Conservation (phyloP, 116 monocot species). For the Posidonia oceanica region DNA sequence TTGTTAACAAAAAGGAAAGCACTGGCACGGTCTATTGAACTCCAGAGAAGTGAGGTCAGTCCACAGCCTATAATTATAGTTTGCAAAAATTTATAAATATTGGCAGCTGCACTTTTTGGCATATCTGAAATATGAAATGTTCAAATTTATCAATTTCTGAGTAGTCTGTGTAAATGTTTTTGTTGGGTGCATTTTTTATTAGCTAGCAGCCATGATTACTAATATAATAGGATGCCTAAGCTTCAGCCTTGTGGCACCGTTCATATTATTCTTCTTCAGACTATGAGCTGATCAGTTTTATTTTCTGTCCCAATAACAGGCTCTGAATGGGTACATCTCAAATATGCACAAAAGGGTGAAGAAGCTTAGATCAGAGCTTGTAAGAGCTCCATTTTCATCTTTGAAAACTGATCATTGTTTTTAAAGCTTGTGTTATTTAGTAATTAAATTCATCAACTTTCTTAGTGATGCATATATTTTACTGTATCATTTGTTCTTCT, state of each 20-base stretch:
- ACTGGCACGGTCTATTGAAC: constrained; percentile 88
- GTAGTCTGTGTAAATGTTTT: no score
- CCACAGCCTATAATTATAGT: not conserved
- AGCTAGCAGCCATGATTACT: no score
- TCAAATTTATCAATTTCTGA: no score
- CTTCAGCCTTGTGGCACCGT: no score
- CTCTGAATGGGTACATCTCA: constrained; percentile 47
- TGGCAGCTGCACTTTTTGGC: not conserved
- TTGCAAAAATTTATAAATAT: no score
- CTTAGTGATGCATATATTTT: no score
- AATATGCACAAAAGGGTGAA: constrained; percentile 45
- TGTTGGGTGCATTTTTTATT: no score
- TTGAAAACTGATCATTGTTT: not conserved
- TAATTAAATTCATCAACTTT: no score
- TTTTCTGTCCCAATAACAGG: constrained; percentile 26
- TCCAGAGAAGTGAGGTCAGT: constrained; percentile 74
- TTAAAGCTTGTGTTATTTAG: no score
- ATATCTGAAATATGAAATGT: not conserved
- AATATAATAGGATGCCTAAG: no score
- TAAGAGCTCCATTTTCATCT: constrained; percentile 17
- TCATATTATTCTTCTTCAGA: no score
- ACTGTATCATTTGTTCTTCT: not conserved
- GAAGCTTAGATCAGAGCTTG: constrained; percentile 69
- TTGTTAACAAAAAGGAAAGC: constrained; percentile 89
- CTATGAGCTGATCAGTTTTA: not conserved